phyloP scores from a whole-genome alignment of 2,329 filamentous ascomycete genomes.

The Penicillium sp. region DNA sequence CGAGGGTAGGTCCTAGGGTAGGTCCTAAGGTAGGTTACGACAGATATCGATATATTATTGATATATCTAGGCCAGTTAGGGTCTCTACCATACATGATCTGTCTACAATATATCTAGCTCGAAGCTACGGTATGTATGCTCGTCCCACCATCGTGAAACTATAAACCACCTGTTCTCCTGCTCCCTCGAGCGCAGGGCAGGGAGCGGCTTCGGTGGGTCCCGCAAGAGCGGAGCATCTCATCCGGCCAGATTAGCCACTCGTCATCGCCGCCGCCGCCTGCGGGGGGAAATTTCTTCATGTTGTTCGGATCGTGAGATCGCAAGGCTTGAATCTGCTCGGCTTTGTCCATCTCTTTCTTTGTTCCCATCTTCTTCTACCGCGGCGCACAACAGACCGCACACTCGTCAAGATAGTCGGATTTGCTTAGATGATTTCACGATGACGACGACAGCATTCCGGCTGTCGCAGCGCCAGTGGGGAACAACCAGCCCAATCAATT shows the following conservation, averaged over 20 bases:
- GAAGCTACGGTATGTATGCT: not conserved
- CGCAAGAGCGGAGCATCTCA: slow-evolving; percentile 17
- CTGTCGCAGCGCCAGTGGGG: slow-evolving; percentile 12
- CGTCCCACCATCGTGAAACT: not conserved
- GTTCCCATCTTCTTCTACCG: no score
- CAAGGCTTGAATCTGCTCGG: no score
- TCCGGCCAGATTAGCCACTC: slow-evolving; percentile 12
- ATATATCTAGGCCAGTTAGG: no score
- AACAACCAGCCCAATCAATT: not conserved
- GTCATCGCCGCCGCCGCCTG: not conserved
- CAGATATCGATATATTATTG: no score
- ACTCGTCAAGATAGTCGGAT: no score
- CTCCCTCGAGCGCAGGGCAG: not conserved
- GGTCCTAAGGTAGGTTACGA: no score
- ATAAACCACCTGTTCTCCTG: not conserved
- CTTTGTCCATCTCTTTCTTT: no score
- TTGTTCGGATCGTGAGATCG: no score
- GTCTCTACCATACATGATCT: no score
- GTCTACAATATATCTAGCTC: no score
- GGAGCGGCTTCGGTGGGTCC: slow-evolving; percentile 25
- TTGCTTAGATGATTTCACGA: slow-evolving; percentile 40
- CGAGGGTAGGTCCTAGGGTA: no score
- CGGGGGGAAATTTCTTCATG: not conserved
- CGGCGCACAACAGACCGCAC: no score
- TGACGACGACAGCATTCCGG: slow-evolving; percentile 43